Evolutionary conservation across 139 green algal genomes (phyloP).

Genomic region (Zygnema circumcarinatum): DNA sequence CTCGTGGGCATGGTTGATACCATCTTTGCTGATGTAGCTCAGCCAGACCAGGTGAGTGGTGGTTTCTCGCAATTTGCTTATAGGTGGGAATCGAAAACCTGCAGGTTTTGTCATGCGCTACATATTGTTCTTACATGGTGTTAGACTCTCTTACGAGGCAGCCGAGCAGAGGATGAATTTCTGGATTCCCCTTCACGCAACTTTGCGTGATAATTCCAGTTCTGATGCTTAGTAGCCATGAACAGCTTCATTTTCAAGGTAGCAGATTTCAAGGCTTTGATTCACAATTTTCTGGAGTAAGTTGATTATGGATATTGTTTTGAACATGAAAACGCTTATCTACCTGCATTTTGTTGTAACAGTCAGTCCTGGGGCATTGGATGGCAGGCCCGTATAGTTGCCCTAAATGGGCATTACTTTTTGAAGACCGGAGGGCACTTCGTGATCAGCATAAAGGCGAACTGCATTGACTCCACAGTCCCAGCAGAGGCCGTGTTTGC

Average conservation of each 20-base stretch:
- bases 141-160: neutral
- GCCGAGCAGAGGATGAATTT: neutral
- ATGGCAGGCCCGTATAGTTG: conserved; percentile 94
- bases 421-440: conserved; percentile 96
- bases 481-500: conserved; percentile 97
- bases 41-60: conserved; percentile 71
- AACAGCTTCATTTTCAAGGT: too few species aligned
- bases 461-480: conserved; percentile 98
- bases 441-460: conserved; percentile 99
- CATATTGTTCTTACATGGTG: neutral
- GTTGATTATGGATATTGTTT: too few species aligned
- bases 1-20: conserved; percentile 99
- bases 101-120: neutral
- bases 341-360: too few species aligned
- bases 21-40: conserved; percentile 98
- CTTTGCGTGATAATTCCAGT: conserved; percentile 12
- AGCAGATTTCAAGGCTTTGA: too few species aligned
- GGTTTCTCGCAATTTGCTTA: neutral
- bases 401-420: conserved; percentile 97
- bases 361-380: too few species aligned
- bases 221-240: conserved; percentile 24
- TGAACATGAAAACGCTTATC: too few species aligned
- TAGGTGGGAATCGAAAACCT: neutral
- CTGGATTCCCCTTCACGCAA: conserved; percentile 17
- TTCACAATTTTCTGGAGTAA: too few species aligned